Conservation (phyloP, 768 basidiomycete genomes). For the Xerocomus potaroensis region DNA sequence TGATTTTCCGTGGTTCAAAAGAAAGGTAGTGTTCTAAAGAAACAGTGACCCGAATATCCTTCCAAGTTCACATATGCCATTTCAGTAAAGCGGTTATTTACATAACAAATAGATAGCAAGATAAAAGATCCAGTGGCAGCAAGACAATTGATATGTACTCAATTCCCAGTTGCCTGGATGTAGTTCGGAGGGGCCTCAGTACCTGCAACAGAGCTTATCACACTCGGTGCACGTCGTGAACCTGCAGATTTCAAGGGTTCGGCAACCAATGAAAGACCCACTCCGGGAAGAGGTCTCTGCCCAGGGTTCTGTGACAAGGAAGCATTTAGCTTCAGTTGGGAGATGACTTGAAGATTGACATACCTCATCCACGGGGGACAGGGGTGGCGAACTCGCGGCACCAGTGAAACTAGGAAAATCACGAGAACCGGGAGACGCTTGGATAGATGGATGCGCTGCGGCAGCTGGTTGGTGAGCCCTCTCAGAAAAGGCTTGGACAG, state of each 20-base stretch:
- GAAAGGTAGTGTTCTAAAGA: too few relatives aligned
- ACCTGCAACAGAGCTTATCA: conserved; percentile 9
- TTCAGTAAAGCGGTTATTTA: too few relatives aligned
- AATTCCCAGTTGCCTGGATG: conserved; percentile 13
- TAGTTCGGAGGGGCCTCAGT: conserved; percentile 25
- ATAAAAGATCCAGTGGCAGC: too few relatives aligned
- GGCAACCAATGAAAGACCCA: conserved; percentile 7
- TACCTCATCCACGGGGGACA: conserved; percentile 18
- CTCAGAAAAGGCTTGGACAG: neutral
- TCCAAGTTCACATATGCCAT: too few relatives aligned
- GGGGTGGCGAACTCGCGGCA: neutral
- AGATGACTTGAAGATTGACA: neutral
- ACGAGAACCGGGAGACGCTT: neutral
- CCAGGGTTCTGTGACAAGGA: conserved; percentile 6
- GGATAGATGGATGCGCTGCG: too few relatives aligned
- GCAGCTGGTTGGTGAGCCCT: conserved; percentile 7
- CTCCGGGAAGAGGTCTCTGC: too few relatives aligned
- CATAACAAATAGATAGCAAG: too few relatives aligned
- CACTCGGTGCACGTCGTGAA: conserved; percentile 3
- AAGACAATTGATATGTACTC: neutral
- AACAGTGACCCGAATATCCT: too few relatives aligned
- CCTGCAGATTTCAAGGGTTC: conserved; percentile 15
- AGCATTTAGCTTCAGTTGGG: neutral
- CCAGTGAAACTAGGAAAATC: conserved; percentile 13
- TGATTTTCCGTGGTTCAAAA: neutral